These are phyloP conservation scores for Boletus semigastroideus DNA, from an alignment of 1,284 basidiomycete species.

Conservation along the genomic window DNA sequence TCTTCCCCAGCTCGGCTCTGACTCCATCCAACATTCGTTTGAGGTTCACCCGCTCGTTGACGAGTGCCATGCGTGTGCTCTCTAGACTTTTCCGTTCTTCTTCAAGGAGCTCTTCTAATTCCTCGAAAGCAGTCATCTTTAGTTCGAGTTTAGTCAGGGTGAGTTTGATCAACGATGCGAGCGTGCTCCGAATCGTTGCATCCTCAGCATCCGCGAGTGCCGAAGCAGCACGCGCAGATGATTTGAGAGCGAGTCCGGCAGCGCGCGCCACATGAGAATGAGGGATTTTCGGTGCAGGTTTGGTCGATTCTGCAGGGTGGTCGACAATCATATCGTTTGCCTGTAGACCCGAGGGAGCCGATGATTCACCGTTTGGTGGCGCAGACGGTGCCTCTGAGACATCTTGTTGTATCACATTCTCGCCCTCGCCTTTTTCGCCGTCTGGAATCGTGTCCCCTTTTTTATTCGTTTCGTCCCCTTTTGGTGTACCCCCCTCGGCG, in stretches of 20 bases:
- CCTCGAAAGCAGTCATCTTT: constrained; percentile 91
- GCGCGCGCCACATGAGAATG: constrained; percentile 79
- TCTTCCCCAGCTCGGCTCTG: constrained; percentile 59
- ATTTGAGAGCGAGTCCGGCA: constrained; percentile 81
- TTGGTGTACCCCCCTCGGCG: constrained; percentile 41
- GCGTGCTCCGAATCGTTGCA: constrained; percentile 74
- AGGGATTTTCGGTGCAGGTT: constrained; percentile 55
- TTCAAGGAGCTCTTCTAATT: constrained; percentile 86
- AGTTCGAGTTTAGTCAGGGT: constrained; percentile 93
- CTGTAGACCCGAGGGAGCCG: constrained; percentile 23
- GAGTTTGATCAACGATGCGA: constrained; percentile 86
- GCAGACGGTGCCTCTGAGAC: constrained; percentile 6
- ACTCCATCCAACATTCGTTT: constrained; percentile 68
- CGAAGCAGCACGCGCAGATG: constrained; percentile 86
- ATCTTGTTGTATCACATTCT: constrained; percentile 32
- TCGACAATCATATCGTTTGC: constrained; percentile 46
- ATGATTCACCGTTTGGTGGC: constrained; percentile 20
- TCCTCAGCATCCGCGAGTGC: constrained; percentile 87
- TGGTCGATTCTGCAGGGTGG: constrained; percentile 37
- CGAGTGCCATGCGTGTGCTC: constrained; percentile 64
- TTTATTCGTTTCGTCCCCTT: constrained; percentile 30
- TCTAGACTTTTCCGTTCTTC: constrained; percentile 79
- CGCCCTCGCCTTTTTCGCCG: constrained; percentile 32
- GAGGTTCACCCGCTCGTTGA: constrained; percentile 63
- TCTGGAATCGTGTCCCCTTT: constrained; percentile 24